These are phyloP conservation scores for Tagetes patula DNA, from an alignment of 129 eudicot genomes.

Conservation along the genomic window DNA sequence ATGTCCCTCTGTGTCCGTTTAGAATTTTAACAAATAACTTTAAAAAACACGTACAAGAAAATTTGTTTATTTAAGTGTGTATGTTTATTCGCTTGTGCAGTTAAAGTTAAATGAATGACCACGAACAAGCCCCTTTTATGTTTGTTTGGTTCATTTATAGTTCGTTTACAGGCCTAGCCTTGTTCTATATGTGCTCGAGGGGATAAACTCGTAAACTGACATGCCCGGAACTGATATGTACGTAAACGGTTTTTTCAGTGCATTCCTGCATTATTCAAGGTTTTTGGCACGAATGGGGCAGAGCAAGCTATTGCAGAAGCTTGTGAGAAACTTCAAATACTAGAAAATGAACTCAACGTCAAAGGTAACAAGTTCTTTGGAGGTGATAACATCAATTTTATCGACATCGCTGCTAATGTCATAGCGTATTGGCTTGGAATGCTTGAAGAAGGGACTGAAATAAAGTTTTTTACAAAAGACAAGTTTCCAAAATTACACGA, in stretches of 20 bases:
- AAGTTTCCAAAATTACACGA: conserved; percentile 36
- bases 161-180: too few species aligned
- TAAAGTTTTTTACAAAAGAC: conserved; percentile 26
- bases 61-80: too few species aligned
- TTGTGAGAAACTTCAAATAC: conserved; percentile 19
- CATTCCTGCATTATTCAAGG: conserved; percentile 30
- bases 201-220: neutral
- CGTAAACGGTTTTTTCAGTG: conserved; percentile 25
- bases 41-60: too few species aligned
- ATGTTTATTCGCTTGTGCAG: too few species aligned
- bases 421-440: conserved; percentile 44
- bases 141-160: too few species aligned
- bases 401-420: conserved; percentile 40
- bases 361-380: conserved; percentile 41
- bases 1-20: too few species aligned
- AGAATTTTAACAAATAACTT: too few species aligned
- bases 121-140: too few species aligned
- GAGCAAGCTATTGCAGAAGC: conserved; percentile 35
- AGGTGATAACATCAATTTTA: conserved; percentile 37
- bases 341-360: conserved; percentile 16
- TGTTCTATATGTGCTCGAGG: neutral
- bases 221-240: neutral
- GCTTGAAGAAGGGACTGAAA: conserved; percentile 28
- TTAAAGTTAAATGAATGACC: too few species aligned
- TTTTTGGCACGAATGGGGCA: conserved; percentile 25